Base-by-base conservation (phyloP, 1,284 basidiomycete species). In the Cerioporus squamosus region DNA sequence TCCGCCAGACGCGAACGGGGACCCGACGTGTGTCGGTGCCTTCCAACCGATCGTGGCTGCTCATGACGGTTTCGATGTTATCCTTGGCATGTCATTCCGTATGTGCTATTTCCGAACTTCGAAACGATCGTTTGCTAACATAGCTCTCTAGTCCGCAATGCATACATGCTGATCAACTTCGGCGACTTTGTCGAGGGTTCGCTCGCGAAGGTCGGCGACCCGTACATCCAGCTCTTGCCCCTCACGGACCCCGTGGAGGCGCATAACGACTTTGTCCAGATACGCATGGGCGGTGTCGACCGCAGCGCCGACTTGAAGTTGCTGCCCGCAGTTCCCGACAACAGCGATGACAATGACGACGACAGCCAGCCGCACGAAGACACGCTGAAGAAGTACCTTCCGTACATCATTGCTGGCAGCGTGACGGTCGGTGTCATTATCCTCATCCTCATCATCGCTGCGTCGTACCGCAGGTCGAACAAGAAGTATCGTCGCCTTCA, bases 51-150 rank as follows among this genome's bases (percentile, higher is more conserved):
- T 90, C 65, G 87, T 85, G 14, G 60, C 62, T n/a, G 64, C 49
- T 57, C 45, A 53, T 56, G 23, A 57, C 59, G 18, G 81, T 79
- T 90, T 86, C 59, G 90, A 93, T 65, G 83, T 90, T 78, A 90
- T 93, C 66, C 77, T 92, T 57, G 90, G 90, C 57, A 91, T 92
- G 90, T 82, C 81, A 56, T 92, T 91, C 75, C 62, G 90, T 91
- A 71, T 66, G 88, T 77, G 1, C 22, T 24, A 42, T 38, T 26
- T 63, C 26, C 43, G 18, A 17, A 43, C 53, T n/a, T 39, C 24
- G 43, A 24, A 39, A 24, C 39, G 44, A 26, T 42, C 18, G 22
- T 39, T 7, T 29, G 44, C 42, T 60, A 45, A 43, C 54, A 47
- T 45, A 46, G 12, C n/a, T 5, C 29, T 9, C 18, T 64, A 91